Percentiles rank a stretch among this genome's conserved stretches.
Conservation (phyloP, 2,329 filamentous ascomycete genomes). For the Pseudogymnoascus sp. region DNA sequence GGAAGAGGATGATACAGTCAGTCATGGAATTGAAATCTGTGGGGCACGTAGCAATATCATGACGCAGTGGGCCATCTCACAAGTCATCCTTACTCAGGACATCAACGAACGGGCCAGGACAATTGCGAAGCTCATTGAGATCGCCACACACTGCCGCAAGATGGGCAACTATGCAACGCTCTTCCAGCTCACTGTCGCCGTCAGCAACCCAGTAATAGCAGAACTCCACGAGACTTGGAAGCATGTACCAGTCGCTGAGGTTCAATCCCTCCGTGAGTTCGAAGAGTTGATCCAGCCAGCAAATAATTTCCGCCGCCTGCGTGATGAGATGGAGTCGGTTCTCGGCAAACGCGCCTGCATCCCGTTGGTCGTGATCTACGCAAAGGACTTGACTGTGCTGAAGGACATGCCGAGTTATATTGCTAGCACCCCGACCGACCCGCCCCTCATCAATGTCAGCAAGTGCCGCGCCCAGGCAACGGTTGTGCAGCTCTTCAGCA, state of each 20-base stretch:
- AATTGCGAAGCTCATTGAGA: constrained; percentile 75
- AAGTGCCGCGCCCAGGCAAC: constrained; percentile 66
- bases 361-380: constrained; percentile 77
- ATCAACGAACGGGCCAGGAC: constrained; percentile 65
- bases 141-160: constrained; percentile 64
- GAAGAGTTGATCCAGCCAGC: constrained; percentile 68
- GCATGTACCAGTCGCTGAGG: constrained; percentile 56
- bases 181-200: constrained; percentile 69
- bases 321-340: constrained; percentile 68
- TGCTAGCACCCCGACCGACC: constrained; percentile 54
- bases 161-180: constrained; percentile 79
- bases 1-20: constrained; percentile 5
- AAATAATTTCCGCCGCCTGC: constrained; percentile 67
- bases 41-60: constrained; percentile 83
- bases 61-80: constrained; percentile 78
- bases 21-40: constrained; percentile 64
- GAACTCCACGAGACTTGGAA: constrained; percentile 64
- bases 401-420: constrained; percentile 70
- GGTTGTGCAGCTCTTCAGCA: constrained; percentile 70
- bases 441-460: constrained; percentile 75
- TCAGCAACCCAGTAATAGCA: constrained; percentile 64
- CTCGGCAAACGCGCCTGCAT: constrained; percentile 64
- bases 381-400: constrained; percentile 75
- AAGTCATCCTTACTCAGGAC: constrained; percentile 65
- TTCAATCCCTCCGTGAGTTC: constrained; percentile 57